Evolutionary conservation across 441 rosid genomes (phyloP), one percentile per base, ranked within the genome.

Genomic region (Dalechampia spathulata): DNA sequence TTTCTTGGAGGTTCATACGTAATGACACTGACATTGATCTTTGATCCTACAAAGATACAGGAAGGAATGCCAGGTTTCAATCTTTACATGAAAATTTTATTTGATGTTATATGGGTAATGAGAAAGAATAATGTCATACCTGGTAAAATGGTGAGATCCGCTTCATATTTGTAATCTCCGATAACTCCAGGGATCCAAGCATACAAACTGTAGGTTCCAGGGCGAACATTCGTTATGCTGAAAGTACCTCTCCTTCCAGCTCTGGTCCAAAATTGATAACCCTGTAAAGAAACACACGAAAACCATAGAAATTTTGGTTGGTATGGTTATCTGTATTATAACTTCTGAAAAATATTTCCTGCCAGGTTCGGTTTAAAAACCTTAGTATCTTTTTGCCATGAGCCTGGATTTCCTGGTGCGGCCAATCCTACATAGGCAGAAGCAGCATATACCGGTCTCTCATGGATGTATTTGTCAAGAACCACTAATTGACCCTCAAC

Each of bases 371-470:
- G n/a, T n/a, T n/a, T n/a, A n/a, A n/a, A n/a, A n/a, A 30, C 96
- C 90, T 83, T 87, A 48, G 81, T 57, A 25, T 87, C 85, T 34
- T 61, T 69, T 67, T 87, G 86, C 87, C 90, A 87, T 16, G 93
- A 83, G 49, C 87, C 83, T 6, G 19, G 72, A 22, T 64, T 47
- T 16, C 96, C 96, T 19, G 82, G 61, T 12, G 68, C 58, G 53
- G 85, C 90, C 72, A 87, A 64, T 15, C 90, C 90, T 27, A 85
- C 81, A 65, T 53, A 76, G 45, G 88, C 88, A 23, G 23, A 57
- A 23, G 43, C 1, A 5, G 71, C 79, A 43, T 15, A 23, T 19
- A 47, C 2, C 43, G 55, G 48, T 15, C 52, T 37, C 21, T 40
- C 20, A 26, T 30, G 40, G 8, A 67, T 16, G 51, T 71, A 75